Evolutionary conservation across 1,139 yeast genomes (phyloP), one percentile per base, ranked within the genome.

Genomic region (Wickerhamomyces sp.): DNA sequence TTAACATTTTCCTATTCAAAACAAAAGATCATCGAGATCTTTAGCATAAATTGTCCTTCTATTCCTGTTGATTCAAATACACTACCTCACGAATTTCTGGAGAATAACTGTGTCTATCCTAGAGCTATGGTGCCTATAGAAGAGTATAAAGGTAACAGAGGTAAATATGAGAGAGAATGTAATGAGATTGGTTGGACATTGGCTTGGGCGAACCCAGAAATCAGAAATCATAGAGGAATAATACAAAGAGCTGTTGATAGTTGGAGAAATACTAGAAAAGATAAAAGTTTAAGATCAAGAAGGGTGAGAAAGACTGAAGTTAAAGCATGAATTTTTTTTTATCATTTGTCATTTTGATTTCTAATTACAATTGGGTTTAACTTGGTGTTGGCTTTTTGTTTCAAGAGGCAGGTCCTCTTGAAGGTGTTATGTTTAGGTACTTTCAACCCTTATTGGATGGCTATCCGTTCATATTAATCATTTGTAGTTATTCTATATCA

Each of bases 231-330:
- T 34, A 59, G 74, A 26, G 76, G 76, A 1, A 51, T 72, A 19
- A 63, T 70, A 15, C 76, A 71, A 48, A 59, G 76, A 28, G 76
- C 76, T 1, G 76, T 71, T 15, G 76, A 70, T 42, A 60, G 68
- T 21, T 72, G 74, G 73, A 58, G 76, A 46, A 70, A 70, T 51
- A 63, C 72, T 4, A 63, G 71, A 45, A 54, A 58, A 3, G 71
- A 71, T 40, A 62, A 63, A n/a, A 51, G 61, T 5, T 51, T 61
- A 35, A 55, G 72, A 34, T 65, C 72, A 1, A 48, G 55, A 45
- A 49, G 54, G 28, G 55, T 49, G 3, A 46, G 55, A 43, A 47
- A 40, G 29, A 38, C 22, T 10, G 45, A 44, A 39, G 40, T 31
- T 19, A 21, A 35, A 17, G 16, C 12, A 6, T 18, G 26, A 27